These are phyloP conservation scores for Primulina huaijiensis DNA, from an alignment of 257 asterid genomes.

Conservation along the genomic window DNA sequence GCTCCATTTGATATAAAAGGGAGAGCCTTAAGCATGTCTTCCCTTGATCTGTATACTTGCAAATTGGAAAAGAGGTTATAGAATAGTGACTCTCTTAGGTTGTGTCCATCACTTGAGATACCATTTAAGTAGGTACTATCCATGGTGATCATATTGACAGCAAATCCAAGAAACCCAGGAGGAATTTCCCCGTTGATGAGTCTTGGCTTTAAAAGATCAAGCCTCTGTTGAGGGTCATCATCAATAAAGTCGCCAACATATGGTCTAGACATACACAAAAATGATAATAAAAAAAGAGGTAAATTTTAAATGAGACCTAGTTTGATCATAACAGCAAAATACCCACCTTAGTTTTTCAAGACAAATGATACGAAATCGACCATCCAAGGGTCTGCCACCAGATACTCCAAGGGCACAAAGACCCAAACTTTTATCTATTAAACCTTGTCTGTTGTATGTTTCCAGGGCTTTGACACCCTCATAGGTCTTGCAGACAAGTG, in stretches of 20 bases:
- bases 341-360: conserved; percentile 51
- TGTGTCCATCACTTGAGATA: conserved; percentile 41
- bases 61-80: conserved; percentile 61
- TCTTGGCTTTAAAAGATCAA: conserved; percentile 63
- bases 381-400: conserved; percentile 45
- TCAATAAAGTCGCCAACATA: conserved; percentile 58
- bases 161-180: conserved; percentile 86
- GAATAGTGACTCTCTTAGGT: conserved; percentile 83
- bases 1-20: conserved; percentile 57
- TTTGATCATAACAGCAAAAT: neutral
- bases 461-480: conserved; percentile 64
- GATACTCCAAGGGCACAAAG: conserved; percentile 43
- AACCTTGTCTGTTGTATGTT: conserved; percentile 53
- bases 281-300: conserved; percentile 6
- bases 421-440: conserved; percentile 34
- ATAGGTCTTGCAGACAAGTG: conserved; percentile 72
- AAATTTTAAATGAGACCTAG: neutral
- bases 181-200: conserved; percentile 58
- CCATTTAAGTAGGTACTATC: conserved; percentile 42
- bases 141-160: conserved; percentile 76
- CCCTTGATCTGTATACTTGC: conserved; percentile 80
- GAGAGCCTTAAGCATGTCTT: conserved; percentile 69
- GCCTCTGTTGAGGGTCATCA: conserved; percentile 76
- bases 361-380: conserved; percentile 58
- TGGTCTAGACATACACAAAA: conserved; percentile 48